Conservation (phyloP, 2,329 filamentous ascomycete genomes). For the Westerdykella aurantiaca region DNA sequence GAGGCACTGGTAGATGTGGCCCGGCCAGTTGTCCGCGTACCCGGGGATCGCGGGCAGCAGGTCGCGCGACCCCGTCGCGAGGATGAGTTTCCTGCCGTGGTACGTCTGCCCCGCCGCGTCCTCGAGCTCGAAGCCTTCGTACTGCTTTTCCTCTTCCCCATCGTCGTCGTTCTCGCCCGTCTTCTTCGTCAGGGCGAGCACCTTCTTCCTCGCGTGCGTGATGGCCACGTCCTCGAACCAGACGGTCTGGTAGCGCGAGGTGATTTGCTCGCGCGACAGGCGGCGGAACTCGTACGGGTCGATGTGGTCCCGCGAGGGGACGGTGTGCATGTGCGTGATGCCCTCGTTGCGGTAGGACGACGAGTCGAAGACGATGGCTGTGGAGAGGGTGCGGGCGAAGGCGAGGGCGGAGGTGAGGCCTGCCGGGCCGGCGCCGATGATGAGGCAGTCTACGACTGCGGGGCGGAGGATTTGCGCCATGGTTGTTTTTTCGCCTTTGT, state of each 20-base stretch:
- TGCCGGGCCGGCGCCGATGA: constrained; percentile 42
- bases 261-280: constrained; percentile 31
- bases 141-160: constrained; percentile 9
- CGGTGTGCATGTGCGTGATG: constrained; percentile 42
- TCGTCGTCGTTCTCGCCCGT: no score
- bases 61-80: constrained; percentile 53
- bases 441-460: constrained; percentile 23
- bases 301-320: constrained; percentile 25
- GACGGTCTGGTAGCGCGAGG: constrained; percentile 33
- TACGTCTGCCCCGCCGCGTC: constrained; percentile 44
- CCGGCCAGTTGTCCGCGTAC: constrained; percentile 50
- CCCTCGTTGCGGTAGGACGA: constrained; percentile 40
- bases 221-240: constrained; percentile 26
- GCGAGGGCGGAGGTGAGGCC: constrained; percentile 40
- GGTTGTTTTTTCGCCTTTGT: background rate
- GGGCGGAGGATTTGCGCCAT: constrained; percentile 7
- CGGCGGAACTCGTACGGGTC: constrained; percentile 23
- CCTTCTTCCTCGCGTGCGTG: constrained; percentile 15
- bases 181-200: constrained; percentile 10
- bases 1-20: constrained; percentile 49
- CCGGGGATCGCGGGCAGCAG: constrained; percentile 48
- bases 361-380: constrained; percentile 42
- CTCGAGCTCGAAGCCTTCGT: constrained; percentile 33
- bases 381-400: constrained; percentile 37
- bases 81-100: constrained; percentile 48